These are phyloP conservation scores for Ogataea methanolica DNA, from an alignment of 805 yeast genomes.

Conservation along the genomic window DNA sequence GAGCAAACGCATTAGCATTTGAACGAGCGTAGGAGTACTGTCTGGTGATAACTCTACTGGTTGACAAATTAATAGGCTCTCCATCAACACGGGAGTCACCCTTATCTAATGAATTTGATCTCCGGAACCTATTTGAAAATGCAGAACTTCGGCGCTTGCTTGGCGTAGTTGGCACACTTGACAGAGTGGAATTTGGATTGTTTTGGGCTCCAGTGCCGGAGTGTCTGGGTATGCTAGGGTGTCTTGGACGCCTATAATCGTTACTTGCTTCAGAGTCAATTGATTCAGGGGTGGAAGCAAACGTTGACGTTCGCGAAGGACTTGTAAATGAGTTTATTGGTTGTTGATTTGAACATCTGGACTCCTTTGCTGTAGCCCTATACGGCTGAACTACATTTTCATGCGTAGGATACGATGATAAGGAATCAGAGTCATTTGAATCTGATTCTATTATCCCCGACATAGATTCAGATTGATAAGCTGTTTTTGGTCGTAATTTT, in stretches of 20 bases:
- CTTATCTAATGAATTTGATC: conserved; percentile 5
- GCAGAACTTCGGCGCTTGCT: conserved; percentile 3
- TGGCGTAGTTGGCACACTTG: neutral
- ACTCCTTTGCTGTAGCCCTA: neutral
- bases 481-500: too few species aligned
- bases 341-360: too few species aligned
- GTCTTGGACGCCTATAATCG: too few species aligned
- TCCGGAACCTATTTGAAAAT: conserved; percentile 8
- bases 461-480: too few species aligned
- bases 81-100: neutral
- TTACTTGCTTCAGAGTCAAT: neutral
- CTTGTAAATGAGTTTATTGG: too few species aligned
- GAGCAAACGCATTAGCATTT: conserved; percentile 9
- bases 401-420: neutral
- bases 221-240: too few species aligned
- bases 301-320: too few species aligned
- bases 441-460: too few species aligned
- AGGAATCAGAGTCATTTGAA: too few species aligned
- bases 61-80: neutral
- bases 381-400: conserved; percentile 2
- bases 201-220: neutral
- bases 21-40: conserved; percentile 12
- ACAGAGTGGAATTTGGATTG: neutral
- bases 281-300: neutral
- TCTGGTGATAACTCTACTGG: conserved; percentile 5